Evolutionary conservation across 2,329 filamentous ascomycete species (phyloP).

Genomic region (Calonectria leucothoes): DNA sequence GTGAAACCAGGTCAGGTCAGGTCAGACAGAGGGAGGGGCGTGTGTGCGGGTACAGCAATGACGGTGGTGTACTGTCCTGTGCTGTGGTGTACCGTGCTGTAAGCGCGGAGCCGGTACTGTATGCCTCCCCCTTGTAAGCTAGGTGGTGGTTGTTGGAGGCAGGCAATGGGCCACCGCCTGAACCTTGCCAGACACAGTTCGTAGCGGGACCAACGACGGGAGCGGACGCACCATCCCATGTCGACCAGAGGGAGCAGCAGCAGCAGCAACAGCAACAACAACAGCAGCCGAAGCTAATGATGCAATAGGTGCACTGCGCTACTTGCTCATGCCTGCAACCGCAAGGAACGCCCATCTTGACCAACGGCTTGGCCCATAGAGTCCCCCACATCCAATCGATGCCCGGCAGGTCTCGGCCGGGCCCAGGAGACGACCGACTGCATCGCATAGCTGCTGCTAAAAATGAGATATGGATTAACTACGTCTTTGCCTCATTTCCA

Average conservation of each 20-base stretch:
- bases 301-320: neutral
- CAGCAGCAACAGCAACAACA: neutral
- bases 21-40: neutral
- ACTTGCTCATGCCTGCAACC: neutral
- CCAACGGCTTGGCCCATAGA: neutral
- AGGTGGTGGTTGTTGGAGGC: neutral
- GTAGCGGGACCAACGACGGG: neutral
- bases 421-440: neutral
- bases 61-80: neutral
- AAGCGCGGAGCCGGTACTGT: neutral
- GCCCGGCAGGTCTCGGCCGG: neutral
- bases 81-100: neutral
- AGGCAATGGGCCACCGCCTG: neutral
- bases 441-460: neutral
- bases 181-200: neutral
- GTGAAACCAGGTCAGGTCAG: neutral
- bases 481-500: neutral
- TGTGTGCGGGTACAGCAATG: neutral
- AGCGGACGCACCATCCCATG: neutral
- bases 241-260: neutral
- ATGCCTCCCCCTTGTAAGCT: neutral
- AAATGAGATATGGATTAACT: neutral
- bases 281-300: neutral
- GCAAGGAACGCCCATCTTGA: neutral
- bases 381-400: neutral